Evolutionary conservation across 495 filamentous ascomycete genomes (phyloP).

Genomic region (Hypoxylon trugodes): DNA sequence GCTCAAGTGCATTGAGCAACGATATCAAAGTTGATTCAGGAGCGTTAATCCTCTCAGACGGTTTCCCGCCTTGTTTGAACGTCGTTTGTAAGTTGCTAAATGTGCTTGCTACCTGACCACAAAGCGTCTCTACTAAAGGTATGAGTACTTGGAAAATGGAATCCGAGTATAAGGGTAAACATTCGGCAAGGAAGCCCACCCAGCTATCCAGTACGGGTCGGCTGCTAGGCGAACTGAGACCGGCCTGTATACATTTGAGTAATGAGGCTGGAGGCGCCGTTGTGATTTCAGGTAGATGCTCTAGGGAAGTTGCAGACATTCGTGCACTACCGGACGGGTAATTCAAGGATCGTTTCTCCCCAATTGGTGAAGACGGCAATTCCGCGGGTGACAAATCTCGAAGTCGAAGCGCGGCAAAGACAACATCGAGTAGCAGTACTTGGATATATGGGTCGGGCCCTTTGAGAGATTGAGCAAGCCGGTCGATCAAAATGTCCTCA

Average conservation of each 20-base stretch:
- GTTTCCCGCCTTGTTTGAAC: slow-evolving; percentile 56
- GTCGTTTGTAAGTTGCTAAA: slow-evolving; percentile 69
- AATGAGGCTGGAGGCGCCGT: slow-evolving; percentile 78
- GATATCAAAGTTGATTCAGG: slow-evolving; percentile 77
- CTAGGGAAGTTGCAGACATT: slow-evolving; percentile 33
- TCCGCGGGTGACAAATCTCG: slow-evolving; percentile 61
- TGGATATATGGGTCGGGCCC: slow-evolving; percentile 72
- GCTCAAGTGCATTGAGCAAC: slow-evolving; percentile 87
- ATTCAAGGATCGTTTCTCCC: slow-evolving; percentile 51
- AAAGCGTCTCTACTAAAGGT: slow-evolving; percentile 89
- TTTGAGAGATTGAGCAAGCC: slow-evolving; percentile 69
- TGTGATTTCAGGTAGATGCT: slow-evolving; percentile 44
- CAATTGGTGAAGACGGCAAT: slow-evolving; percentile 52
- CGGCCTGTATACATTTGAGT: slow-evolving; percentile 81
- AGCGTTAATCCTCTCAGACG: slow-evolving; percentile 45
- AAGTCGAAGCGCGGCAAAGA: slow-evolving; percentile 74
- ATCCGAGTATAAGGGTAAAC: slow-evolving; percentile 80
- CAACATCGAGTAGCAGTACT: slow-evolving; percentile 75
- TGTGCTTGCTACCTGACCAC: slow-evolving; percentile 72
- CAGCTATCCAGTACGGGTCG: slow-evolving; percentile 86
- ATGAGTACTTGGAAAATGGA: slow-evolving; percentile 90
- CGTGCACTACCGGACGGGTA: slow-evolving; percentile 42
- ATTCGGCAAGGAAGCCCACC: slow-evolving; percentile 85
- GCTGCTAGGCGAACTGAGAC: slow-evolving; percentile 78
- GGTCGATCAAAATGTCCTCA: slow-evolving; percentile 75